A percentile compares a stretch with the other conserved stretches of the same genome.
phyloP scores from a whole-genome alignment of 192 early-diverging fungal species.

The Borealophlyctis nickersoniae region DNA sequence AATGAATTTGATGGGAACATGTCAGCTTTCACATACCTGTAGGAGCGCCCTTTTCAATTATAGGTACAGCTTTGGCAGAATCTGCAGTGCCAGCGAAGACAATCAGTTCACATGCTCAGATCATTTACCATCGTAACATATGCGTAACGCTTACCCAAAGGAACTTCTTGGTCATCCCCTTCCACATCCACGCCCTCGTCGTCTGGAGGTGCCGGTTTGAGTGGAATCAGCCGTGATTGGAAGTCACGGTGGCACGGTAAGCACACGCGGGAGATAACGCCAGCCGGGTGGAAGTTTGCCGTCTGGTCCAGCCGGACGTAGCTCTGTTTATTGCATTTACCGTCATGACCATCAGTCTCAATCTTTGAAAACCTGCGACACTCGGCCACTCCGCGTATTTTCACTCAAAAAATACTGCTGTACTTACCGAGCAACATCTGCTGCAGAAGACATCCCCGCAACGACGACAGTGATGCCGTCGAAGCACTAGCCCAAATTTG shows the following conservation, averaged over 20 bases:
- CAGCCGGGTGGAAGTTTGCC: conserved; percentile 14
- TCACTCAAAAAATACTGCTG: not conserved
- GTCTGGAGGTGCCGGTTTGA: not conserved
- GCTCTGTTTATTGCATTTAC: conserved; percentile 1
- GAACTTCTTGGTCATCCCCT: not conserved
- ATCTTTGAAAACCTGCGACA: no score
- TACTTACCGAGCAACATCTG: conserved; percentile 13
- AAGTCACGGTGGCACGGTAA: conserved; percentile 5
- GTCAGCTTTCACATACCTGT: not conserved
- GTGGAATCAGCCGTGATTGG: not conserved
- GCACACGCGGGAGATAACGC: conserved; percentile 9
- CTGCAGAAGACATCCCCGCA: conserved; percentile 19
- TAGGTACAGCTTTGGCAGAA: no score
- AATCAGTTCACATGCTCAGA: no score
- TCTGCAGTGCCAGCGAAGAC: not conserved
- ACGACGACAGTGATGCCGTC: conserved; percentile 19
- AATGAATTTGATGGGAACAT: not conserved
- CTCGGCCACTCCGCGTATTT: not conserved
- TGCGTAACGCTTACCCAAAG: conserved; percentile 9
- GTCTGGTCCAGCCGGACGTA: conserved; percentile 11
- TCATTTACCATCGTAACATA: not conserved
- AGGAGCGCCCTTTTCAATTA: no score
- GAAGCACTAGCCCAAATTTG: conserved; percentile 4
- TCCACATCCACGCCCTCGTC: not conserved
- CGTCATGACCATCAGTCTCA: no score